These are phyloP conservation scores for Nigrospora sphaerica DNA, from an alignment of 2,329 filamentous ascomycete species.

Conservation along the genomic window DNA sequence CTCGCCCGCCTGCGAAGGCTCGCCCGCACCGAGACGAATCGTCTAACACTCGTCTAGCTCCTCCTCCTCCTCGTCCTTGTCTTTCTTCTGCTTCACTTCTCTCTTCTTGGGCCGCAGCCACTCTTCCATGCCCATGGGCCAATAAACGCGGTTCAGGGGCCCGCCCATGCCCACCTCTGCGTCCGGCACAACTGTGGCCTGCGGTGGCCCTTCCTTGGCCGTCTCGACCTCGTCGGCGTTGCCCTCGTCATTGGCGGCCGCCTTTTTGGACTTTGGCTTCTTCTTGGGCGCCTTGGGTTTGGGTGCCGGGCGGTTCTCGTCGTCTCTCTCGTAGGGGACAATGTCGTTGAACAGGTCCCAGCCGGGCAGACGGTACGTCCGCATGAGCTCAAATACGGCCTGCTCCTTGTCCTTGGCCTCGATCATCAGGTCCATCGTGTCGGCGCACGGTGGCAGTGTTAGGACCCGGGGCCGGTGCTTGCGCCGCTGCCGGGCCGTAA, in stretches of 20 bases:
- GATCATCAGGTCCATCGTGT: conserved; percentile 95
- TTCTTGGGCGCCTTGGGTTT: conserved; percentile 41
- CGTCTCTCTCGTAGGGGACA: conserved; percentile 66
- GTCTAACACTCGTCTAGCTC: conserved; percentile 9
- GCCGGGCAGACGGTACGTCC: conserved; percentile 75
- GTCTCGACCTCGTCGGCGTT: conserved; percentile 25
- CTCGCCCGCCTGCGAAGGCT: not conserved
- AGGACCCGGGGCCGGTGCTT: conserved; percentile 80
- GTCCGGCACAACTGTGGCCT: conserved; percentile 44
- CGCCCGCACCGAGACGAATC: not conserved
- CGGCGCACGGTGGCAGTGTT: conserved; percentile 72
- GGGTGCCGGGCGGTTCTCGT: conserved; percentile 58
- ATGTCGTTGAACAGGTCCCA: conserved; percentile 71
- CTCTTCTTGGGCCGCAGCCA: conserved; percentile 80
- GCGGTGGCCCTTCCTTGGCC: conserved; percentile 31
- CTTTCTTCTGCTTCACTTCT: conserved; percentile 47
- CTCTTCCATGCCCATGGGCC: conserved; percentile 84
- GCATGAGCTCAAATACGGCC: conserved; percentile 90
- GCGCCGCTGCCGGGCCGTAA: conserved; percentile 70
- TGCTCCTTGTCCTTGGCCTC: conserved; percentile 98
- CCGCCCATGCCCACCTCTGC: conserved; percentile 84
- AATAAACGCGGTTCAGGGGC: conserved; percentile 74
- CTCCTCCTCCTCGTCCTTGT: conserved; percentile 17
- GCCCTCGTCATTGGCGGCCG: conserved; percentile 24
- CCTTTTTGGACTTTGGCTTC: conserved; percentile 27